Percentiles rank a stretch among this genome's conserved stretches.
Conservation (phyloP, 306 rosid species). For the Inga laurina region DNA sequence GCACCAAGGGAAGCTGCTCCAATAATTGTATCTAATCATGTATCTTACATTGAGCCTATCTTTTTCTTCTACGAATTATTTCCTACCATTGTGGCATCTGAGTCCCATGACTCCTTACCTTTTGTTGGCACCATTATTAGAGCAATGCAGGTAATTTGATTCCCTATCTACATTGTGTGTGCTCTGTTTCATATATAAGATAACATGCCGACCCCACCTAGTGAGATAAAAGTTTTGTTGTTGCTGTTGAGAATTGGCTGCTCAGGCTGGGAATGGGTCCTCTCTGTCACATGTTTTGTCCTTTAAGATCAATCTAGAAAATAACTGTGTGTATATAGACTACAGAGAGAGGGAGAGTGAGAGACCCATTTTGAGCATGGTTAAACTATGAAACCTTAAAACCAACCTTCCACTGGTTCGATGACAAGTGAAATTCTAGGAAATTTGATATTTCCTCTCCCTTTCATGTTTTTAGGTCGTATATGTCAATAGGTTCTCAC, state of each 20-base stretch:
- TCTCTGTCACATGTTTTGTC: background rate
- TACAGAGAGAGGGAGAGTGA: background rate
- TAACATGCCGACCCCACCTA: background rate
- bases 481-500: slow-evolving; percentile 81
- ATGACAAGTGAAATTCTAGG: background rate
- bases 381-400: background rate
- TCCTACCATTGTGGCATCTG: slow-evolving; percentile 93
- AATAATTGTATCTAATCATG: slow-evolving; percentile 89
- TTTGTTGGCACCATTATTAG: slow-evolving; percentile 94
- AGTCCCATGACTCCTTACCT: slow-evolving; percentile 94
- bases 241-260: background rate
- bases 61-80: slow-evolving; percentile 91
- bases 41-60: slow-evolving; percentile 91
- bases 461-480: slow-evolving; percentile 67
- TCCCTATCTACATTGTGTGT: slow-evolving; percentile 27
- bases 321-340: background rate
- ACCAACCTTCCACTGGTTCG: background rate
- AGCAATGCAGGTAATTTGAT: slow-evolving; percentile 90
- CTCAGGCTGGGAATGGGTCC: background rate
- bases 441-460: slow-evolving; percentile 2
- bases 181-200: slow-evolving; percentile 1
- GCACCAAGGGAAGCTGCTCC: slow-evolving; percentile 89
- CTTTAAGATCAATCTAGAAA: background rate
- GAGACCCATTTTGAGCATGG: background rate
- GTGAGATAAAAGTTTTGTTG: too few relatives aligned